Evolutionary conservation across 176 grass and related monocot species (phyloP), one percentile per base, ranked within the genome.

Genomic region (Eleusine coracana): DNA sequence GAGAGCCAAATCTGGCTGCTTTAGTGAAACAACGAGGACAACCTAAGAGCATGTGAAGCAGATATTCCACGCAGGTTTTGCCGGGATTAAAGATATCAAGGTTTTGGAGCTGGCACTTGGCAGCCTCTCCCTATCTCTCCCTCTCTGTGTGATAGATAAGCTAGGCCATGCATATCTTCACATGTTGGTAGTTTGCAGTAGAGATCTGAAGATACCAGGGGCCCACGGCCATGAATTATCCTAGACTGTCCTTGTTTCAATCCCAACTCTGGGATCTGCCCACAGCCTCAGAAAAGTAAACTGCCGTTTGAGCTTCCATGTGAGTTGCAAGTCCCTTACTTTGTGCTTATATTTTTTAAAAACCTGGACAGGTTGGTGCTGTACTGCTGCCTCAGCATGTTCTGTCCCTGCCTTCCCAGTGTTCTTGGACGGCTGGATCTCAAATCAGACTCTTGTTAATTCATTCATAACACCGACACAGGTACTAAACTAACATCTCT

Each of bases 151-250:
- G 50, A 79, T 69, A 86, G 84, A 90, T 74, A 86, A 86, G 80
- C 79, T 44, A 83, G 88, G 68, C 74, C 88, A 75, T 66, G 42
- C 88, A 86, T 90, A 90, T 83, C 79, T 62, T 86, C 88, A 79
- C 74, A 86, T 87, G 84, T 71, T 90, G 50, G 74, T 76, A 86
- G 79, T 90, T 83, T 74, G 79, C 44, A 74, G 87, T 46, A 55
- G 66, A 90, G 84, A 90, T 90, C 80, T 86, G 75, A 61, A 87
- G 74, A 90, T 90, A 80, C 84, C 88, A 68, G 82, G 84, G 84
- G 80, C 68, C 84, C 84, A 75, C 39, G 20, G 42, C 34, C 66
- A 83, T 74, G 62, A 64, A 70, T 86, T 86, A 87, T 87, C 84
- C 84, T 87, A 63, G 51, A 50, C 51, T 86, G 84, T 55, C 87